Evolutionary conservation across 2,329 filamentous ascomycete genomes (phyloP), one percentile per base, ranked within the genome.

Genomic region (Chaetomium olivaceum): DNA sequence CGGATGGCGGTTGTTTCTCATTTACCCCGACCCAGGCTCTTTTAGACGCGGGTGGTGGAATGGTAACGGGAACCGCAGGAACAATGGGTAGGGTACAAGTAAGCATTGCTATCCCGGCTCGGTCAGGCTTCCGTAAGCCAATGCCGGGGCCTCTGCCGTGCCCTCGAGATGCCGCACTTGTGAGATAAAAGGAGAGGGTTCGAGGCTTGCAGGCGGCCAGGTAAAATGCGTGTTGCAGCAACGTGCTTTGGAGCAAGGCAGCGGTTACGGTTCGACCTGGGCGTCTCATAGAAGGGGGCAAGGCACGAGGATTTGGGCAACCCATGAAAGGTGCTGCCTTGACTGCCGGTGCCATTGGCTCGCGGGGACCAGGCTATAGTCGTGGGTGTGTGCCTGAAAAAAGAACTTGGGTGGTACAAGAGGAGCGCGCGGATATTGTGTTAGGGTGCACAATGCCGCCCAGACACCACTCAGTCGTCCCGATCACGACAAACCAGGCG

Each of bases 391-490:
- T 61, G 67, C 63, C 63, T 70, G 69, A 52, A 61, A 69, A 69
- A 67, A 54, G 33, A 66, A 57, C 56, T 69, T 63, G 64, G 71
- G 71, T 72, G 14, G 65, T 27, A 72, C 70, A 70, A 70, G 59
- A 66, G 36, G 55, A 70, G 65, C 66, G 71, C 61, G 61, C 66
- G 64, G 68, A 69, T 69, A 67, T 67, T 70, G 67, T 67, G 61
- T 68, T 58, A 64, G 33, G 54, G 63, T 61, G 69, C 69, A 69
- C 68, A 62, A 63, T 66, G 62, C 19, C 27, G 27, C 19, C 48
- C 27, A 39, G 21, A 9, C 46, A 36, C 27, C 5, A n/a, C 29
- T 51, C 25, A 23, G 39, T 51, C 39, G 21, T 19, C 21, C 43
- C 14, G 5, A 12, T 29, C 19, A 33, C 57, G 25, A 23, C 43